Percentiles rank a stretch among this genome's conserved stretches.
phyloP scores from a whole-genome alignment of 2,329 filamentous ascomycete genomes.

The Penicillium brasilianum region DNA sequence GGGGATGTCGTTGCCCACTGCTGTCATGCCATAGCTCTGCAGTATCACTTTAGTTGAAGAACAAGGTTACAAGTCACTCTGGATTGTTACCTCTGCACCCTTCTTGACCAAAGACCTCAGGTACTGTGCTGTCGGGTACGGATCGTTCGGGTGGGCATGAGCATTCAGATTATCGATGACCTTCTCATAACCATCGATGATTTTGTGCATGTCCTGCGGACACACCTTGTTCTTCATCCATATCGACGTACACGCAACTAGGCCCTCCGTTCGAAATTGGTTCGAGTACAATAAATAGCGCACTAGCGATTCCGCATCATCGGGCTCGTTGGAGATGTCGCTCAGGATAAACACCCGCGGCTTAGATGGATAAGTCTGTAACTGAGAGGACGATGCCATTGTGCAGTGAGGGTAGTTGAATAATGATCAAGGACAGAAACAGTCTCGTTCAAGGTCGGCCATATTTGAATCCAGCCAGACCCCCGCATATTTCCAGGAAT shows the following conservation, averaged over 20 bases:
- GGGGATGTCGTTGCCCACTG: constrained; percentile 38
- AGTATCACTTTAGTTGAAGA: background rate
- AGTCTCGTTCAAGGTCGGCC: background rate
- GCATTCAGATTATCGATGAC: constrained; percentile 55
- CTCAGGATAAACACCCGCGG: constrained; percentile 47
- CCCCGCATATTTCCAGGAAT: constrained; percentile 5
- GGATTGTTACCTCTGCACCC: constrained; percentile 48
- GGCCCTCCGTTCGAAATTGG: constrained; percentile 53
- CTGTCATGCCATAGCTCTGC: constrained; percentile 44
- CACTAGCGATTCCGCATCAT: constrained; percentile 53
- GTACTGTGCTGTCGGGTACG: constrained; percentile 49
- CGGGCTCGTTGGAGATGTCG: constrained; percentile 55
- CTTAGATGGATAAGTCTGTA: constrained; percentile 19
- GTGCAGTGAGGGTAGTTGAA: background rate
- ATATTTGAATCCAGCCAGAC: constrained; percentile 8
- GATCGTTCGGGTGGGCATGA: constrained; percentile 53
- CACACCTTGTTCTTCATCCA: constrained; percentile 51
- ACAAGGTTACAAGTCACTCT: background rate
- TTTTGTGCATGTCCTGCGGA: constrained; percentile 51
- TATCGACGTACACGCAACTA: constrained; percentile 54
- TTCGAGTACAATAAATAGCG: constrained; percentile 55
- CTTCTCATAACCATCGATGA: constrained; percentile 52
- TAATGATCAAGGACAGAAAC: background rate
- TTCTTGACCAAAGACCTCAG: constrained; percentile 44
- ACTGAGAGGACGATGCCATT: constrained; percentile 17